These are phyloP conservation scores for Paecilomyces fulvus DNA, from an alignment of 2,329 filamentous ascomycete species.

Conservation along the genomic window DNA sequence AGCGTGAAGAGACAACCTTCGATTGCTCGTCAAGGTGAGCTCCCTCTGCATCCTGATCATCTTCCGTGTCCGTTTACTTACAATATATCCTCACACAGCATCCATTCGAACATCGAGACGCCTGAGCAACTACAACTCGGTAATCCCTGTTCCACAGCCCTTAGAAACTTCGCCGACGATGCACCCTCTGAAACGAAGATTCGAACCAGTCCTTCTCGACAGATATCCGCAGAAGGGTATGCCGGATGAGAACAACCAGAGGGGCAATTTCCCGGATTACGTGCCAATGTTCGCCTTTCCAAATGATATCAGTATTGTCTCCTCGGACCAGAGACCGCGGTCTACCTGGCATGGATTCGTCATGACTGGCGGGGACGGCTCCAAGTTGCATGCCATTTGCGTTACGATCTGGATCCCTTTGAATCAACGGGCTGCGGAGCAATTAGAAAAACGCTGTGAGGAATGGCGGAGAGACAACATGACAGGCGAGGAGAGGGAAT, in stretches of 20 bases:
- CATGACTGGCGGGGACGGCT: conserved; percentile 90
- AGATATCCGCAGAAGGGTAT: conserved; percentile 81
- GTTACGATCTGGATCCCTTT: conserved; percentile 90
- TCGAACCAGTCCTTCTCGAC: conserved; percentile 93
- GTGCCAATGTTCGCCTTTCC: conserved; percentile 99
- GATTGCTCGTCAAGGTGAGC: conserved; percentile 60
- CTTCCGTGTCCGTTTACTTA: conserved; percentile 2
- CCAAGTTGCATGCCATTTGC: conserved; percentile 84
- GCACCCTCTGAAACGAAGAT: conserved; percentile 88
- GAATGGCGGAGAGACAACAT: conserved; percentile 86
- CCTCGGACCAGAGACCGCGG: conserved; percentile 82
- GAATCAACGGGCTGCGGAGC: conserved; percentile 70
- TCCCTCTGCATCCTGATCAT: background rate
- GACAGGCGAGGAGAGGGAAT: conserved; percentile 92
- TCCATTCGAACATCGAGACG: conserved; percentile 76
- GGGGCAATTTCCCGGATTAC: conserved; percentile 89
- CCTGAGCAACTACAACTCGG: conserved; percentile 95
- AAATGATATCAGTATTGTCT: conserved; percentile 95
- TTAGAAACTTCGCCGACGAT: conserved; percentile 83
- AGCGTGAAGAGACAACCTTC: conserved; percentile 83
- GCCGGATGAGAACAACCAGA: conserved; percentile 67
- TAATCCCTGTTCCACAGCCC: conserved; percentile 88
- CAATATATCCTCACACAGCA: conserved; percentile 35
- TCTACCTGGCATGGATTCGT: conserved; percentile 99
- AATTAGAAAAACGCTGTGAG: conserved; percentile 65